Evolutionary conservation across 2,329 filamentous ascomycete genomes (phyloP), one percentile per base, ranked within the genome.

Genomic region (Dissoconium aciculare): DNA sequence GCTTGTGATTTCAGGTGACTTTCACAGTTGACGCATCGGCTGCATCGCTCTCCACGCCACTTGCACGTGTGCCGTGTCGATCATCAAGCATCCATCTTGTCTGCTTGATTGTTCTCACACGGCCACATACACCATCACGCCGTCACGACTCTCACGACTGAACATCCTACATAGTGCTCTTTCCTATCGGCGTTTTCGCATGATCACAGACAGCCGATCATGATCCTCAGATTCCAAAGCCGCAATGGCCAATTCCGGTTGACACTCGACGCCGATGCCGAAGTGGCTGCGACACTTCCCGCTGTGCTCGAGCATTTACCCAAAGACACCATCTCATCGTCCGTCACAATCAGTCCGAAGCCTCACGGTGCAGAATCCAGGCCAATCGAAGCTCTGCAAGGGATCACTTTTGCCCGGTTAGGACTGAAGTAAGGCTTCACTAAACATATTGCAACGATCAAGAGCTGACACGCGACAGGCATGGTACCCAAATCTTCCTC

Each of bases 201-300:
- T n/a, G 15, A 10, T 16, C 21, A 27, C 35, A 33, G 8, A 5
- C 26, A 28, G 31, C 44, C 51, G 52, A 60, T 52, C 41, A 93
- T 93, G 74, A 67, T 93, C 50, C 65, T 94, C 34, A 74, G 85
- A 56, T 80, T 93, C 45, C 77, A 85, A 49, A 84, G 84, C 53
- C 83, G 81, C 41, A 84, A 94, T 62, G 89, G 89, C 62, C 89
- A 89, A 66, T 77, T 85, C 57, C 78, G 89, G 45, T 65, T 95
- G 48, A 80, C 67, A 30, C 71, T 91, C 44, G 75, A 85, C 45
- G 70, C 76, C 30, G 66, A 69, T 25, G 74, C 80, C 40, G 74
- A 75, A 0, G 93, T 95, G 53, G 52, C 63, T 12, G 60, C 67
- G 5, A 58, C 75, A 15, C 53, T 68, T 10, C 54, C 55, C 11